These are phyloP conservation scores for Posidonia oceanica DNA, from an alignment of 116 monocot genomes.

Conservation along the genomic window DNA sequence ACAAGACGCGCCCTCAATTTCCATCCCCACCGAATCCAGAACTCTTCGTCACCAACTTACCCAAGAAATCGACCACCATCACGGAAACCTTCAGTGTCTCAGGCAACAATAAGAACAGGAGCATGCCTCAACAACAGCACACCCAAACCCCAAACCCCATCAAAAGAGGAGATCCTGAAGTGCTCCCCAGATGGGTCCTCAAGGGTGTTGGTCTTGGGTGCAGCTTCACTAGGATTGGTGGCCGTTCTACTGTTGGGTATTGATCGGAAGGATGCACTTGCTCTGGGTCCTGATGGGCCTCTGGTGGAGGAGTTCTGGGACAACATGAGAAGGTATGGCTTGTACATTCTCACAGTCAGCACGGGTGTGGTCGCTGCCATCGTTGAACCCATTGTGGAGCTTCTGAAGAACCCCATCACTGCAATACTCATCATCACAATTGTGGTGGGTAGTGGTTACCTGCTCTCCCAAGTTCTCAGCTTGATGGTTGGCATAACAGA, in stretches of 20 bases:
- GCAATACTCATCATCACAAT: constrained; percentile 46
- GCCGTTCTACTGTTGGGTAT: constrained; percentile 1
- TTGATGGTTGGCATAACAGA: constrained; percentile 69
- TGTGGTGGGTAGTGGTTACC: constrained; percentile 34
- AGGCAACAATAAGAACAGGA: not conserved
- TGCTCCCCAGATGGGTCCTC: not conserved
- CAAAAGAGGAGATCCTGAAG: not conserved
- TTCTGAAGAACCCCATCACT: constrained; percentile 69
- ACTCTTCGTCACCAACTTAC: not conserved
- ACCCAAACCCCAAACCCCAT: not conserved
- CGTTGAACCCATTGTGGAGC: constrained; percentile 45
- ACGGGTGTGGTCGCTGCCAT: constrained; percentile 50
- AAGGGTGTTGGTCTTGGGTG: not conserved
- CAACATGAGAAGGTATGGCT: constrained; percentile 68
- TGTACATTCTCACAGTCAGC: constrained; percentile 66
- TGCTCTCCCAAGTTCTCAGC: constrained; percentile 60
- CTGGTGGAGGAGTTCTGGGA: constrained; percentile 87
- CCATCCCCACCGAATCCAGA: not conserved
- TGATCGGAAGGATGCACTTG: constrained; percentile 32
- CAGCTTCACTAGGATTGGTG: not conserved
- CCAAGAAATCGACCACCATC: not conserved
- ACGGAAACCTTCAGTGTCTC: not conserved
- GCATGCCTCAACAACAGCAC: not conserved
- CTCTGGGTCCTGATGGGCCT: constrained; percentile 72
- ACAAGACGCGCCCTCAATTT: not conserved